These are phyloP conservation scores for Parasarocladium wereldwijsianum DNA, from an alignment of 2,329 filamentous ascomycete species.

Conservation along the genomic window DNA sequence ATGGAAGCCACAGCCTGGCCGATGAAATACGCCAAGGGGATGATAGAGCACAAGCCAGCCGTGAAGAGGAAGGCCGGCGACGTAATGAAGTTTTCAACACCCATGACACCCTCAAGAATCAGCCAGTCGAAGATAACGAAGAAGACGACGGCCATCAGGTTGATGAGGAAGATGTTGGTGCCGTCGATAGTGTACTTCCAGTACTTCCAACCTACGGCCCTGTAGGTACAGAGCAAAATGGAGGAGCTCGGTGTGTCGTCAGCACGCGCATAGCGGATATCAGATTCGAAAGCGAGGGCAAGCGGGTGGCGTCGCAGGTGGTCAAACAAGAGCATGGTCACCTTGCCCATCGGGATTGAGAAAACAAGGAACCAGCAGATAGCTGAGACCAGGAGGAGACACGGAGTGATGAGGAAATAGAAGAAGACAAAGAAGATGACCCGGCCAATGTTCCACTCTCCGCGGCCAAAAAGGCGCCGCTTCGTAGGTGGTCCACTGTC, in stretches of 20 bases:
- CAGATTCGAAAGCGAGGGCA: conserved; percentile 84
- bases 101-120: conserved; percentile 54
- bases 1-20: conserved; percentile 97
- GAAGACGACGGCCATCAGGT: conserved; percentile 81
- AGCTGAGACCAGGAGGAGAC: conserved; percentile 69
- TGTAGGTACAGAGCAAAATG: conserved; percentile 90
- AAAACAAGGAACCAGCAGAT: conserved; percentile 97
- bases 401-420: conserved; percentile 79
- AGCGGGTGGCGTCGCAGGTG: conserved; percentile 87
- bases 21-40: conserved; percentile 95
- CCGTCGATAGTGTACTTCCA: conserved; percentile 99
- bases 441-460: conserved; percentile 87
- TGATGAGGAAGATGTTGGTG: conserved; percentile 98
- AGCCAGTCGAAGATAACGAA: conserved; percentile 93
- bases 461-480: conserved; percentile 81
- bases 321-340: conserved; percentile 76
- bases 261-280: conserved; percentile 55
- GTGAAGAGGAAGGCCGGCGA: conserved; percentile 76
- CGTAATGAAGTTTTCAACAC: conserved; percentile 59
- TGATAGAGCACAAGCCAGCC: conserved; percentile 76
- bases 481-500: conserved; percentile 38
- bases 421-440: conserved; percentile 96
- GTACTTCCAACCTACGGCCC: conserved; percentile 85
- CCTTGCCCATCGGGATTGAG: conserved; percentile 96
- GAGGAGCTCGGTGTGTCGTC: conserved; percentile 63